phyloP scores from a whole-genome alignment of 176 grass and related monocot genomes.

The Carex parvula region DNA sequence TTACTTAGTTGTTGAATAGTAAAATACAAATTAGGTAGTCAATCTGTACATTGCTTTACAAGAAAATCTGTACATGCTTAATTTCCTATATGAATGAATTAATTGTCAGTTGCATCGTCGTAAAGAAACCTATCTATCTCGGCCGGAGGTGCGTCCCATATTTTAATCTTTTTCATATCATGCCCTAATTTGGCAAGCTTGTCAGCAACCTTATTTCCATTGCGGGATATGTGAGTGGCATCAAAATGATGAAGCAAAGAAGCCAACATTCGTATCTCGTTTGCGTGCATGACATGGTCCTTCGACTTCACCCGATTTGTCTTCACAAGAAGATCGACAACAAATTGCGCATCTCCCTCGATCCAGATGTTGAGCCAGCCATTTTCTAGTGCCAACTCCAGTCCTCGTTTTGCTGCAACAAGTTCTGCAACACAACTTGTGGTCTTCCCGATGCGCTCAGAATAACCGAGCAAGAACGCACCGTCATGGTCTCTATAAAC shows the following conservation, averaged over 20 bases:
- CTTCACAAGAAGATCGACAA: slow-evolving; percentile 30
- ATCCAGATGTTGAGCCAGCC: slow-evolving; percentile 45
- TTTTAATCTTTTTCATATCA: background rate
- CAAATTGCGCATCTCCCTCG: slow-evolving; percentile 51
- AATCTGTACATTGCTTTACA: background rate
- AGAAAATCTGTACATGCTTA: background rate
- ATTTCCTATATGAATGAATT: background rate
- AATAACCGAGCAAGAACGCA: slow-evolving; percentile 62
- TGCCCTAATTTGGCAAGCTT: slow-evolving; percentile 49
- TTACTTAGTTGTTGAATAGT: background rate
- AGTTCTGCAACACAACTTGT: slow-evolving; percentile 66
- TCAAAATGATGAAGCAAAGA: slow-evolving; percentile 29
- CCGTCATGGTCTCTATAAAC: slow-evolving; percentile 75
- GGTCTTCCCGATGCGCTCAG: slow-evolving; percentile 48
- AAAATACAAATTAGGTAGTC: background rate
- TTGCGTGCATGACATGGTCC: slow-evolving; percentile 32
- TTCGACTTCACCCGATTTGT: background rate
- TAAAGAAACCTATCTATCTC: slow-evolving; percentile 34
- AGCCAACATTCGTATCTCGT: slow-evolving; percentile 36
- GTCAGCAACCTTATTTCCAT: slow-evolving; percentile 62
- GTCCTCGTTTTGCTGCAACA: slow-evolving; percentile 39
- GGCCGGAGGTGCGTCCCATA: slow-evolving; percentile 50
- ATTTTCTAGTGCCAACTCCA: slow-evolving; percentile 52
- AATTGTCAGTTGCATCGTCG: slow-evolving; percentile 23
- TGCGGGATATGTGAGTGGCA: slow-evolving; percentile 45